phyloP scores from a whole-genome alignment of 805 yeast genomes.

The Schizosaccharomyces osmophilus region DNA sequence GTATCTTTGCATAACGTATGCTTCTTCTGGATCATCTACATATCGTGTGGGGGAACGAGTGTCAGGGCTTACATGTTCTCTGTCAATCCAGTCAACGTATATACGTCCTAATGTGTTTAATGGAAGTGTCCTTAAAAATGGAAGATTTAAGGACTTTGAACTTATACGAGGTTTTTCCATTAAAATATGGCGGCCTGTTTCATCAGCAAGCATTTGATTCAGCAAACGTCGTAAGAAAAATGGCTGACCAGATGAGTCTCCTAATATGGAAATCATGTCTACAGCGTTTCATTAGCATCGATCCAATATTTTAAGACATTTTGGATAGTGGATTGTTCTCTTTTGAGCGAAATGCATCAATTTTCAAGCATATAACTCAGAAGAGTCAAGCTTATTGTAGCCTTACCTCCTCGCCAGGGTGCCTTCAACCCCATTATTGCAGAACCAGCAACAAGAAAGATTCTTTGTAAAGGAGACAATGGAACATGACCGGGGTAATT shows the following conservation, averaged over 20 bases:
- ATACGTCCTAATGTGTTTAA: conserved; percentile 49
- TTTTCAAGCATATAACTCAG: not conserved
- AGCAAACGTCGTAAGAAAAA: conserved; percentile 38
- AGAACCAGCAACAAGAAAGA: conserved; percentile 39
- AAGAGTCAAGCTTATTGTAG: not conserved
- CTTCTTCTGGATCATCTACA: conserved; percentile 73
- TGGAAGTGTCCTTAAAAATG: conserved; percentile 32
- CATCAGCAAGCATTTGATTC: conserved; percentile 48
- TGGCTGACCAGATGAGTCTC: conserved; percentile 71
- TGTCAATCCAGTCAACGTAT: conserved; percentile 59
- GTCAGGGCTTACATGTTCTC: conserved; percentile 82
- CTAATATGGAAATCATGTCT: conserved; percentile 21
- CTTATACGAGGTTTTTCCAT: conserved; percentile 68
- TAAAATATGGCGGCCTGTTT: conserved; percentile 52
- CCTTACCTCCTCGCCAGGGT: conserved; percentile 13
- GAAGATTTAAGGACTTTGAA: conserved; percentile 40
- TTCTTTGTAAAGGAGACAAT: conserved; percentile 33
- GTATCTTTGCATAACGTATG: conserved; percentile 79
- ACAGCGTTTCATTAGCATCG: not conserved
- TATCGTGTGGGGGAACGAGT: conserved; percentile 71
- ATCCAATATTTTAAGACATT: not conserved
- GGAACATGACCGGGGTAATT: conserved; percentile 58
- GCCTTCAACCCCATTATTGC: conserved; percentile 40
- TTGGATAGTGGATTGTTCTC: too few species aligned
- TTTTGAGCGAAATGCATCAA: not conserved